Evolutionary conservation across 169 alveolate species (phyloP), one percentile per base, ranked within the genome.

Genomic region (Eimeria tenella): DNA sequence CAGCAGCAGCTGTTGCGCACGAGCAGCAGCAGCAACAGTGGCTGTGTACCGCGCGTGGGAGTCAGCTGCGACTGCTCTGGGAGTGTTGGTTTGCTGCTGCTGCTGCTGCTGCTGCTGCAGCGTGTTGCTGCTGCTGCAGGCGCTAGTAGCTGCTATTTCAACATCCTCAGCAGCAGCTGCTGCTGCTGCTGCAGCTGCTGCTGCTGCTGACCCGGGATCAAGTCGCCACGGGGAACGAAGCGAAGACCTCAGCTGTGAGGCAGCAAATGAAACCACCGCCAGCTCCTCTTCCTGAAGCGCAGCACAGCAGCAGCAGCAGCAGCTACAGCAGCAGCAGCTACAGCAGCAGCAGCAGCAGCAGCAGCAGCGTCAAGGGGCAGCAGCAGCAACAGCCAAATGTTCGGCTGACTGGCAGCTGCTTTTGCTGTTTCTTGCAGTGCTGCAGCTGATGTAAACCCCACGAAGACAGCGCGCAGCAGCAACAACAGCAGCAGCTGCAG

Each of bases 1-100:
- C 89, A 55, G 89, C 89, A 55, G 89, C 73, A 19, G 89, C 73
- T 13, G 89, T n/a, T 5, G 89, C 89, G 74, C 89, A 21, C 73
- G 73, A 21, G 89, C 73, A 42, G 89, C 71, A 50, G 87, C 87
- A 77, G 65, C 56, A 56, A 23, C 56, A 81, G 89, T 81, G 89
- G 73, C 89, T 81, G 65, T 81, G 89, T 81, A 81, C 89, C 89
- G 89, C 89, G 68, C 89, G 89, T 81, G 89, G 55, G 89, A 42
- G 71, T 81, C 89, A 53, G 89, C 89, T 58, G 89, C 55, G 71
- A 53, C 89, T 81, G 89, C 89, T 58, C 74, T 81, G 89, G 89
- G 68, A 81, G 71, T 81, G 89, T 23, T 81, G 89, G 21, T 56
- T 81, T 81, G 89, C 89, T 81, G 89, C 89, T 55, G 68, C 89